Conservation (phyloP, 768 basidiomycete species). For the Tubosaeta sp. region DNA sequence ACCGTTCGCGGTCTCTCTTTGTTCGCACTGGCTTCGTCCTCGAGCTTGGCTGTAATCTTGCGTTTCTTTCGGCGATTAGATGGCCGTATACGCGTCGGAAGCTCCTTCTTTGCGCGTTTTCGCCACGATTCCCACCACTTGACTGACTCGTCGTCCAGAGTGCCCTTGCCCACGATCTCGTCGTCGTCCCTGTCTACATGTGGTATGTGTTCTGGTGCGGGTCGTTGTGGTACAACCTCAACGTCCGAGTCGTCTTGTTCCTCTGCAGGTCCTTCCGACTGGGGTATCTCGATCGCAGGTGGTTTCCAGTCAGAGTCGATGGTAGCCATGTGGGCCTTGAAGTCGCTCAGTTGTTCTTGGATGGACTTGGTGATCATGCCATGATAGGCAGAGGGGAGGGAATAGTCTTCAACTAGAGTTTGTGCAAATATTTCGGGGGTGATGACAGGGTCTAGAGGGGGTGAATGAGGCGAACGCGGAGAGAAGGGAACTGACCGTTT, state of each 20-base stretch:
- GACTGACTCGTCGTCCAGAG: slow-evolving; percentile 44
- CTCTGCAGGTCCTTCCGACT: slow-evolving; percentile 21
- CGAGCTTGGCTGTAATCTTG: slow-evolving; percentile 33
- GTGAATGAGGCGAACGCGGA: neutral
- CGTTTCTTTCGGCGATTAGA: slow-evolving; percentile 40
- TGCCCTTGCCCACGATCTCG: slow-evolving; percentile 32
- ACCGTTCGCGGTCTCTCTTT: slow-evolving; percentile 48
- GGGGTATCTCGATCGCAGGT: slow-evolving; percentile 19
- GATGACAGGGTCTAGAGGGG: slow-evolving; percentile 69
- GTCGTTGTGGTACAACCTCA: slow-evolving; percentile 16
- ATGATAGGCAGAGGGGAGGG: slow-evolving; percentile 62
- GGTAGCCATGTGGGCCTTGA: slow-evolving; percentile 58
- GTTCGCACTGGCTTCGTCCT: slow-evolving; percentile 25
- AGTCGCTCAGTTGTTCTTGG: slow-evolving; percentile 83
- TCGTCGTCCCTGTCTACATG: slow-evolving; percentile 23
- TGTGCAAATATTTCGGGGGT: slow-evolving; percentile 90
- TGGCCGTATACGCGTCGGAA: slow-evolving; percentile 23
- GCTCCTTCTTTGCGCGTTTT: slow-evolving; percentile 39
- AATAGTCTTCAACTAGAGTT: slow-evolving; percentile 87
- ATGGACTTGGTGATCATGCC: slow-evolving; percentile 73
- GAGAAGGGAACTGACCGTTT: slow-evolving; percentile 57
- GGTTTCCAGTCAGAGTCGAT: slow-evolving; percentile 44
- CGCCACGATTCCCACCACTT: slow-evolving; percentile 75
- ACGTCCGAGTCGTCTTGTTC: slow-evolving; percentile 30
- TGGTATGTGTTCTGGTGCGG: slow-evolving; percentile 10